Base-by-base conservation (phyloP, 441 rosid species). In the Sinapis alba region DNA sequence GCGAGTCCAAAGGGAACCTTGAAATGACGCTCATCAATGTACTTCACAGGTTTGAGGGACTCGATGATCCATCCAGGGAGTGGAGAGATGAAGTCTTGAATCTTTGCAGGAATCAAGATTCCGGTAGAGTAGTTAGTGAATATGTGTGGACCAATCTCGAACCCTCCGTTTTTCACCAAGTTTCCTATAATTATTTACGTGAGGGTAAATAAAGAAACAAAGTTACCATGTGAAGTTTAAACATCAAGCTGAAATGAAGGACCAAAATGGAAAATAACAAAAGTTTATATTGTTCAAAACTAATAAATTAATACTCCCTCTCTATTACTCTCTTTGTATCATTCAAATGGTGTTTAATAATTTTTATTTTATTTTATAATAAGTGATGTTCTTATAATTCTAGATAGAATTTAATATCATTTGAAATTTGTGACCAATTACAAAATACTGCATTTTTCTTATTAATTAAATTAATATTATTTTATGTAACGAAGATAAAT, bases 51-150 rank as follows among this genome's bases (percentile, higher is more conserved):
- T 67, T 86, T 88, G n/a, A 86, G 79, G 5, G 93, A 88, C 69
- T 86, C 93, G 3, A 88, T 56, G 61, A 88, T 85, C 92, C 92
- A 88, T 1, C 90, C 89, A 0, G 87, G 90, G 9, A 88, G 82
- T 3, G 93, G 88, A 2, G 90, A 86, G 63, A 83, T 75, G 0
- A 47, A 8, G 70, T 88, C 92, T 34, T 51, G 68, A 4, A 71
- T 72, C 60, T 62, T 83, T 0, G 90, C 80, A 2, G 87, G 92
- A 27, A 86, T 72, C 27, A 88, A 81, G 61, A 88, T 79, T 9
- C 93, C 90, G 20, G 85, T 86, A 12, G 89, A 81, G 78, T 67
- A 85, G 79, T 86, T 86, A 6, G 81, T 79, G 81, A 88, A 85
- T 6, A 83, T 75, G 65, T 86, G 86, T 5, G 93, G 93, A 0